A percentile compares a stretch with the other conserved stretches of the same genome.
phyloP scores from a whole-genome alignment of 805 yeast species.

The Schwanniomyces yamadae region DNA sequence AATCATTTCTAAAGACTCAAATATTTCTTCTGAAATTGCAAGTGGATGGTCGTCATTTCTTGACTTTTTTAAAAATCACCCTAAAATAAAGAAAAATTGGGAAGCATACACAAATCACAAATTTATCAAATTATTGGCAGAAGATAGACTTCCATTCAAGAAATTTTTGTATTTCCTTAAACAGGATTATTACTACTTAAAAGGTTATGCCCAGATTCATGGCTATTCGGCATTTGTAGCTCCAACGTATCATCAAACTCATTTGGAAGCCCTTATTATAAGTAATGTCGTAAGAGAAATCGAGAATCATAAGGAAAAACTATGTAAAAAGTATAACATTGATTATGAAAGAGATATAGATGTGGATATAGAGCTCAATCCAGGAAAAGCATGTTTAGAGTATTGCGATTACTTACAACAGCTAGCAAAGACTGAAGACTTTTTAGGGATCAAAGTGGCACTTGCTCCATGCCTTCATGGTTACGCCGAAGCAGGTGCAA shows the following conservation, averaged over 20 bases:
- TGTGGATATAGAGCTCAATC: slow-evolving; percentile 45
- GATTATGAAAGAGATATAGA: slow-evolving; percentile 31
- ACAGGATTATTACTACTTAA: slow-evolving; percentile 69
- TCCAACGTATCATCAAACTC: slow-evolving; percentile 50
- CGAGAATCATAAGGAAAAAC: slow-evolving; percentile 51
- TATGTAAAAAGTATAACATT: slow-evolving; percentile 41
- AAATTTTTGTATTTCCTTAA: slow-evolving; percentile 54
- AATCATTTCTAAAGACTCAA: slow-evolving; percentile 4
- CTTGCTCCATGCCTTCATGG: slow-evolving; percentile 78
- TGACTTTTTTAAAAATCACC: slow-evolving; percentile 55
- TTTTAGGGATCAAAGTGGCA: slow-evolving; percentile 65
- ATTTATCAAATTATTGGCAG: slow-evolving; percentile 55
- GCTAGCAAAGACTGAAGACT: slow-evolving; percentile 53
- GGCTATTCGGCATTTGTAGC: slow-evolving; percentile 63
- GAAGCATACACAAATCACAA: slow-evolving; percentile 56
- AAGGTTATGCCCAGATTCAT: slow-evolving; percentile 67
- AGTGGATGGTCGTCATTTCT: slow-evolving; percentile 23
- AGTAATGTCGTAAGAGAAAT: slow-evolving; percentile 55
- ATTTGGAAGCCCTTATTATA: slow-evolving; percentile 50
- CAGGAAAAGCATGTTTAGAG: slow-evolving; percentile 56
- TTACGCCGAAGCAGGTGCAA: slow-evolving; percentile 55
- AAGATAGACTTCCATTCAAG: slow-evolving; percentile 46
- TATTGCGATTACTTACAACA: slow-evolving; percentile 62
- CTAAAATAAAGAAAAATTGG: slow-evolving; percentile 58
- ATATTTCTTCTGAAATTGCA: slow-evolving; percentile 3